Evolutionary conservation across 306 rosid species (phyloP).

Genomic region (Trifolium dubium): DNA sequence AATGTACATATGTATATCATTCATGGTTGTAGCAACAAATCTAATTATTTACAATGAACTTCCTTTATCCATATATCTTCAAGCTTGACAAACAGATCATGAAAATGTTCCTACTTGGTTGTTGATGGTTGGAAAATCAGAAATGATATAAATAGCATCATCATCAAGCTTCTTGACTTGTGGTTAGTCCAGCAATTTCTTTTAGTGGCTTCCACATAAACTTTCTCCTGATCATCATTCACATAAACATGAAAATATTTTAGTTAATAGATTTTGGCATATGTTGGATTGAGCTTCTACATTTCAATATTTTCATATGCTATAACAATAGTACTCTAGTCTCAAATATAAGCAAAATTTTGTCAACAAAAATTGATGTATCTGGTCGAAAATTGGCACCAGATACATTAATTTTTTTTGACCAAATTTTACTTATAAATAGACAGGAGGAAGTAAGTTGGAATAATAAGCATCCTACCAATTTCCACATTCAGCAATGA

Average conservation of each 20-base stretch:
- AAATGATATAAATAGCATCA: slow-evolving; percentile 11
- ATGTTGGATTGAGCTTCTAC: neutral
- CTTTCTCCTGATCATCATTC: slow-evolving; percentile 65
- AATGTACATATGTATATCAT: slow-evolving; percentile 29
- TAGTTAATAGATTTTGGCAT: too few relatives aligned
- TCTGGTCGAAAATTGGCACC: too few relatives aligned
- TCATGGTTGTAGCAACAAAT: slow-evolving; percentile 30
- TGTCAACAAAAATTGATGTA: too few relatives aligned
- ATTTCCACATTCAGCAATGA: slow-evolving; percentile 94
- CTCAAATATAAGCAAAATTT: too few relatives aligned
- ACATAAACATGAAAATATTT: slow-evolving; percentile 17
- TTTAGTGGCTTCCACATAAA: slow-evolving; percentile 86
- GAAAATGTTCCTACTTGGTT: slow-evolving; percentile 4
- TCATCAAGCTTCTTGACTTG: slow-evolving; percentile 41
- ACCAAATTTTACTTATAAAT: too few relatives aligned
- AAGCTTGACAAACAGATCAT: neutral
- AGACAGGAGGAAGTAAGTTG: too few relatives aligned
- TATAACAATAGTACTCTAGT: too few relatives aligned
- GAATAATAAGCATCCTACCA: slow-evolving; percentile 51
- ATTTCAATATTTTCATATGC: too few relatives aligned
- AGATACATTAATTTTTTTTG: too few relatives aligned
- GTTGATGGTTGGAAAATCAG: neutral
- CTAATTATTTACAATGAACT: slow-evolving; percentile 47
- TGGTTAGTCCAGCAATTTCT: slow-evolving; percentile 76
- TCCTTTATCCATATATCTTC: slow-evolving; percentile 1